phyloP scores from a whole-genome alignment of 139 green algal genomes.

The Chlamydomonas sphaeroides region DNA sequence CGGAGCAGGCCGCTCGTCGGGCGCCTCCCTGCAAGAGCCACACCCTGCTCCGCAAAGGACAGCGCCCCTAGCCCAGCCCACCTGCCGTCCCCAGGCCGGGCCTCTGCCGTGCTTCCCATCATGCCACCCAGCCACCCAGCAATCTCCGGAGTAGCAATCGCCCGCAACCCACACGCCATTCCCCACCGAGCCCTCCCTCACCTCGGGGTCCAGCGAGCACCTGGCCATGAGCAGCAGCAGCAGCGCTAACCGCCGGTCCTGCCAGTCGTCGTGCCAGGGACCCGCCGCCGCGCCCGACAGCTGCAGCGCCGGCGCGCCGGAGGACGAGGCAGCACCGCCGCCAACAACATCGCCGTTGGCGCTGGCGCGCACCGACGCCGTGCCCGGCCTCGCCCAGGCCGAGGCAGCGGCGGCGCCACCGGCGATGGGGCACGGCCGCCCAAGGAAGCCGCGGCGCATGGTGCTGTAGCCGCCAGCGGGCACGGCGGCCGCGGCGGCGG shows the following conservation, averaged over 20 bases:
- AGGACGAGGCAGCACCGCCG: background rate
- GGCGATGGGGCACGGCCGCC: constrained; percentile 6
- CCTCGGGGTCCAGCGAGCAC: constrained; percentile 55
- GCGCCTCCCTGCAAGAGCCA: too few species aligned
- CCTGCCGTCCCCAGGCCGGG: too few species aligned
- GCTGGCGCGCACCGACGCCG: background rate
- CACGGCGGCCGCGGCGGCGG: background rate
- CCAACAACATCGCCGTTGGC: too few species aligned
- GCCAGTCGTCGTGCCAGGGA: constrained; percentile 31
- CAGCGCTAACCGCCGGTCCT: constrained; percentile 57
- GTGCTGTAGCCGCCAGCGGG: background rate
- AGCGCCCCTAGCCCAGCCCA: too few species aligned
- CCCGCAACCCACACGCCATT: too few species aligned
- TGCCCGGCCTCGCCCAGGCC: background rate
- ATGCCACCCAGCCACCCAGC: background rate
- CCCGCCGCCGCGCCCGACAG: constrained; percentile 8
- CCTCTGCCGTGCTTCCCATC: too few species aligned
- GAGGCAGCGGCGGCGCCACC: too few species aligned
- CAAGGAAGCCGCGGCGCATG: constrained; percentile 29
- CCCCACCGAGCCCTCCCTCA: background rate
- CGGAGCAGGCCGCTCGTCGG: too few species aligned
- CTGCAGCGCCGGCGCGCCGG: background rate
- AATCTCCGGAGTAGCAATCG: too few species aligned
- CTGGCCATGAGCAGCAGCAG: constrained; percentile 56
- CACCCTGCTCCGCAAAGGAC: too few species aligned